phyloP scores from a whole-genome alignment of 2,329 filamentous ascomycete species.

The Alternaria viburni region DNA sequence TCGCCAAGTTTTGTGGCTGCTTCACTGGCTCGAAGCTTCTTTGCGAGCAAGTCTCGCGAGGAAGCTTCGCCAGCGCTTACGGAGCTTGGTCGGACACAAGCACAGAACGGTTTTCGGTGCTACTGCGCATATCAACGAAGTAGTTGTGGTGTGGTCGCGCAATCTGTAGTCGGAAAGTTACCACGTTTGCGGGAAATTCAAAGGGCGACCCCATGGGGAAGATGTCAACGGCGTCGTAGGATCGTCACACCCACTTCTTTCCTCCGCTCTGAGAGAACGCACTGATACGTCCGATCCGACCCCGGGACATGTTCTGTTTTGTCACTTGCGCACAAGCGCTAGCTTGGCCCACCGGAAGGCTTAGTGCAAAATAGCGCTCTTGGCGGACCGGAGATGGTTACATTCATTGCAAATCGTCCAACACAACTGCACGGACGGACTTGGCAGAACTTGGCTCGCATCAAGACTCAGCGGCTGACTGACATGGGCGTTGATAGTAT shows the following conservation, averaged over 20 bases:
- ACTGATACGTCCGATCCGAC: slow-evolving; percentile 22
- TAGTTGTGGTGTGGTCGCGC: not conserved
- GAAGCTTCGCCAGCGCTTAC: slow-evolving; percentile 33
- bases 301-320: slow-evolving; percentile 20
- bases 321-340: slow-evolving; percentile 24
- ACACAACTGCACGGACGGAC: slow-evolving; percentile 30
- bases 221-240: slow-evolving; percentile 12
- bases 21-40: slow-evolving; percentile 34
- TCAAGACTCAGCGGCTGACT: slow-evolving; percentile 30
- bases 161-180: slow-evolving; percentile 1
- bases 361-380: slow-evolving; percentile 34
- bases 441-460: slow-evolving; percentile 43
- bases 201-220: slow-evolving; percentile 34
- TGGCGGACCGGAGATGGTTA: slow-evolving; percentile 33
- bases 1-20: slow-evolving; percentile 36
- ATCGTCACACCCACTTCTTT: slow-evolving; percentile 25
- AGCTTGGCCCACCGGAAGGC: slow-evolving; percentile 26
- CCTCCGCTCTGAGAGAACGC: slow-evolving; percentile 5
- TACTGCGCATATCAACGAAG: not conserved
- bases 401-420: slow-evolving; percentile 20
- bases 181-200: slow-evolving; percentile 5
- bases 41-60: slow-evolving; percentile 14
- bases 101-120: slow-evolving; percentile 2
- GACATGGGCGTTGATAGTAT: slow-evolving; percentile 21
- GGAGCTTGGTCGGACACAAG: slow-evolving; percentile 24